Base-by-base conservation (phyloP, 306 rosid genomes). In the Canavalia gladiata region DNA sequence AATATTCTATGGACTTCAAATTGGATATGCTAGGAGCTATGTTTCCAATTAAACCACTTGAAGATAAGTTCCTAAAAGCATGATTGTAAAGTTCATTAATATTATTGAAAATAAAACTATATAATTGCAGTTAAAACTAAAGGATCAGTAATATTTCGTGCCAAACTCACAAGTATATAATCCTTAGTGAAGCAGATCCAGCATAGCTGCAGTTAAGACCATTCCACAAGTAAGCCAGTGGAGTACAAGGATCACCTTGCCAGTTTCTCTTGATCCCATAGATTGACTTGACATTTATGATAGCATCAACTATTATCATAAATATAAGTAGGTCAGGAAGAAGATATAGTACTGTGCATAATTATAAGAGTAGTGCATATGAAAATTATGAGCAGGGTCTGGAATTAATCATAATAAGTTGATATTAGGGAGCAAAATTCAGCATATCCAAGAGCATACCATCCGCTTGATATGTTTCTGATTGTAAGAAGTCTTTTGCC, bases 241-340 rank as follows among this genome's bases (percentile, higher is more conserved):
- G 84, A 47, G 37, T 31, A 78, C 89, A 86, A 68, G 87, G 89
- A 67, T 86, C 89, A 69, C 82, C 89, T 49, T 83, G 80, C 89
- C 87, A 86, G 60, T 86, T 86, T 75, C 87, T 82, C 82, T 82
- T 79, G 67, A 86, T 86, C 43, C 72, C 82, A 79, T 86, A 82
- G 7, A 6, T 7, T 82, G 80, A 82, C 73, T 79, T 83, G 8
- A 86, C 55, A 60, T 47, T 79, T 49, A 39, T 43, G 76, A 86
- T 83, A 54, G 77, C 84, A 54, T 80, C 62, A 62, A 35, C 89
- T 86, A 8, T 74, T 42, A 25, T 72, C 59, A 77, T 58, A 66
- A 25, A 85, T 3, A 42, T 7, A 62, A 49, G 28, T 28, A 64
- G 25, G 47, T 68, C 78, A 84, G 25, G 25, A 46, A 73, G 66